phyloP scores from a whole-genome alignment of 805 yeast genomes.

The Pichia nakasei region DNA sequence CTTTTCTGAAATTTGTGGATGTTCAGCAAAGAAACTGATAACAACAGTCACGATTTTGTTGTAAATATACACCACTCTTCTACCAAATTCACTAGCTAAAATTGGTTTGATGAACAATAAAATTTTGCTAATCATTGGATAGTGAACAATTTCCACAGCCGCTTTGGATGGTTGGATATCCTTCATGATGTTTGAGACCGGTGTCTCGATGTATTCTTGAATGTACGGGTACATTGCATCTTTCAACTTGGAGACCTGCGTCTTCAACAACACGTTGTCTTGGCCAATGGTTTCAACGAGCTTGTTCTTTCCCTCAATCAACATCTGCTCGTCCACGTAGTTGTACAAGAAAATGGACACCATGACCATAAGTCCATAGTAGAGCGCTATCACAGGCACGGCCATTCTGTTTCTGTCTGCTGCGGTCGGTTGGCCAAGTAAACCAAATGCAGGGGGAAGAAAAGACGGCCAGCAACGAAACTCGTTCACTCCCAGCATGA shows the following conservation, averaged over 20 bases:
- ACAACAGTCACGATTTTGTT: neutral
- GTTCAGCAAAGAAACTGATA: neutral
- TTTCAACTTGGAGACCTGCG: neutral
- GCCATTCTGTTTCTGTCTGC: too few species aligned
- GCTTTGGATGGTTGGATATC: neutral
- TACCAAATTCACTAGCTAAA: neutral
- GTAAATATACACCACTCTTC: neutral
- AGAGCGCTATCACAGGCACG: constrained; percentile 1
- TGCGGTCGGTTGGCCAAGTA: too few species aligned
- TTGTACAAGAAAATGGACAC: constrained; percentile 5
- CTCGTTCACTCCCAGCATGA: too few species aligned
- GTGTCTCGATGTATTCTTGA: neutral
- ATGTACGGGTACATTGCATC: neutral
- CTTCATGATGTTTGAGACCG: neutral
- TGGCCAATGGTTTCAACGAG: neutral
- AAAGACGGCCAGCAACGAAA: too few species aligned
- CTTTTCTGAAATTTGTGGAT: neutral
- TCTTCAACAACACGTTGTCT: neutral
- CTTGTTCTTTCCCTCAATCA: constrained; percentile 2
- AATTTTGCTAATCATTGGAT: neutral
- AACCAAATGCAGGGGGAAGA: neutral
- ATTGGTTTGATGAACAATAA: neutral
- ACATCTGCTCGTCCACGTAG: neutral
- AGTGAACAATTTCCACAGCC: neutral
- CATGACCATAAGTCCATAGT: constrained; percentile 4